Conservation (phyloP, 306 rosid genomes). For the Trifolium fragiferum region DNA sequence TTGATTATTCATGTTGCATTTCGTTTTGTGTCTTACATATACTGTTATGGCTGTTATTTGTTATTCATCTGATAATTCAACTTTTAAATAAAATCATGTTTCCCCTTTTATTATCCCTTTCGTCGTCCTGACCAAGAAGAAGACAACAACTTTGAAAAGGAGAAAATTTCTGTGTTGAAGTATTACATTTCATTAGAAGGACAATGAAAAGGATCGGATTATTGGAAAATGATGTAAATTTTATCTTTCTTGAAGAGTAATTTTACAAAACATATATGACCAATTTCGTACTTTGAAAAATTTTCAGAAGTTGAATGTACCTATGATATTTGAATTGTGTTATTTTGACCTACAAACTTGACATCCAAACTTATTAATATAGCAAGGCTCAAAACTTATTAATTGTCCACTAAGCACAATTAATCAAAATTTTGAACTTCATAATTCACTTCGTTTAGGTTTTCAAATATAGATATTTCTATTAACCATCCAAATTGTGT, state of each 20-base stretch:
- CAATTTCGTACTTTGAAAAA: neutral
- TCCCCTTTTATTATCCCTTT: neutral
- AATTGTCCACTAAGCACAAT: no score
- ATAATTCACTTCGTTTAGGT: no score
- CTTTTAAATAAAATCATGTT: neutral
- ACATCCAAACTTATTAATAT: no score
- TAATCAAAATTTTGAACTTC: no score
- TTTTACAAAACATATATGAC: neutral
- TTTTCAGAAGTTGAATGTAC: neutral
- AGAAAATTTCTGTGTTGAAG: neutral
- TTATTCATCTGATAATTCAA: neutral
- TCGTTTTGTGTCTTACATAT: neutral
- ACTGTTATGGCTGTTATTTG: neutral
- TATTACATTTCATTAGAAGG: neutral
- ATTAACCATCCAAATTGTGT: no score
- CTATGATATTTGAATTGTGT: no score
- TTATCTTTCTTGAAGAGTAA: neutral
- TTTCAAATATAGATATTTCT: no score
- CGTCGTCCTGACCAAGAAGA: no score
- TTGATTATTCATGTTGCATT: neutral
- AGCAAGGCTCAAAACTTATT: no score
- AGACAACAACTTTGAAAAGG: neutral
- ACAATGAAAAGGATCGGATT: neutral
- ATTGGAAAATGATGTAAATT: neutral
- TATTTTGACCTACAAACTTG: no score